These are phyloP conservation scores for Taphrina confusa DNA, from an alignment of 1,139 yeast genomes.

Conservation along the genomic window DNA sequence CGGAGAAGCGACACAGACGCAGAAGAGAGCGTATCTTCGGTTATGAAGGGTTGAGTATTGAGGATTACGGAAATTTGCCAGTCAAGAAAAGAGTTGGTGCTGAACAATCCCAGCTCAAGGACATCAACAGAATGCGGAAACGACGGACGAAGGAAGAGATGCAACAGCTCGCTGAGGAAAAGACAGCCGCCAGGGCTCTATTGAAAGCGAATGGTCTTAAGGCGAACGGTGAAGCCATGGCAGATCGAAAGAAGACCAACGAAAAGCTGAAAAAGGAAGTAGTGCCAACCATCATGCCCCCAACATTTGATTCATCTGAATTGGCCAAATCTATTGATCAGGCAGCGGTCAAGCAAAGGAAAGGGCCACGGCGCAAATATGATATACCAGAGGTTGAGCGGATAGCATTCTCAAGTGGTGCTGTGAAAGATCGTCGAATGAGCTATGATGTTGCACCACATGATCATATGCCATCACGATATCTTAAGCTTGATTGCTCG, in stretches of 20 bases:
- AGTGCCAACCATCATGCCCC: background rate
- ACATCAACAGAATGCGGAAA: constrained; percentile 13
- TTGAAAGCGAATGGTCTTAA: constrained; percentile 28
- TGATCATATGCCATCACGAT: background rate
- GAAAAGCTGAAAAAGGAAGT: background rate
- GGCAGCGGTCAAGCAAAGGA: background rate
- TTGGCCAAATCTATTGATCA: background rate
- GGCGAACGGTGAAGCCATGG: constrained; percentile 25
- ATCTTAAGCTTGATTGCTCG: background rate
- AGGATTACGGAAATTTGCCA: constrained; percentile 22
- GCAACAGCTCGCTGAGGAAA: constrained; percentile 12
- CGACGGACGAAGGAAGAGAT: constrained; percentile 25
- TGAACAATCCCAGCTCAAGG: background rate
- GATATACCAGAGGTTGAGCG: constrained; percentile 17
- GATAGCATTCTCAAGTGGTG: constrained; percentile 1
- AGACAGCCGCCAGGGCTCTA: constrained; percentile 20
- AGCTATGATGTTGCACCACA: constrained; percentile 18
- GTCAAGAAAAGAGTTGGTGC: constrained; percentile 22
- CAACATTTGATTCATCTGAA: constrained; percentile 1
- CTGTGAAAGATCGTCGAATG: constrained; percentile 4
- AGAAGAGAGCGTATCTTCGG: constrained; percentile 25
- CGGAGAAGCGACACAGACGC: background rate
- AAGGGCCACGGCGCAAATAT: constrained; percentile 13
- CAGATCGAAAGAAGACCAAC: constrained; percentile 1
- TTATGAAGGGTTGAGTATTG: constrained; percentile 20